A percentile compares a stretch with the other conserved stretches of the same genome.
Evolutionary conservation across 2,329 filamentous ascomycete species (phyloP).

Genomic region (Endothia cerciana): DNA sequence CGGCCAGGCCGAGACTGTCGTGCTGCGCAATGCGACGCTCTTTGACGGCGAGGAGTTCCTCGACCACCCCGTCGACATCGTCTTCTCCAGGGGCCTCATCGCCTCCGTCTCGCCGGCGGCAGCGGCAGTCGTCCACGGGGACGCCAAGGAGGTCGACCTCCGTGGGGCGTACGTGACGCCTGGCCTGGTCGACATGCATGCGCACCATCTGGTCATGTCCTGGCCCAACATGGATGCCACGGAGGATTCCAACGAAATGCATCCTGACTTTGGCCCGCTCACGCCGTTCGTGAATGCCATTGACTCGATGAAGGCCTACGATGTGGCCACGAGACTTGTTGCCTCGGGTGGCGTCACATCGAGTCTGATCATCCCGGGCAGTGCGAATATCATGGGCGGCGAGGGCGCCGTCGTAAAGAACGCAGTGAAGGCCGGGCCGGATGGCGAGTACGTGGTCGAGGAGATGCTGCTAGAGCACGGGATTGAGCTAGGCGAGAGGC

Average conservation of each 20-base stretch:
- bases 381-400: conserved; percentile 50
- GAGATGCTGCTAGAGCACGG: conserved; percentile 48
- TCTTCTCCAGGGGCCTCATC: conserved; percentile 44
- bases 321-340: conserved; percentile 42
- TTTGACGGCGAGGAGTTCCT: conserved; percentile 47
- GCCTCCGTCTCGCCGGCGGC: conserved; percentile 35
- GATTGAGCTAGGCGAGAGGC: conserved; percentile 37
- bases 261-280: conserved; percentile 38
- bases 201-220: conserved; percentile 42
- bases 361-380: conserved; percentile 50
- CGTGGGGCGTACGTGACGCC: conserved; percentile 47
- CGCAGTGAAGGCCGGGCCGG: conserved; percentile 37
- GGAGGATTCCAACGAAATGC: conserved; percentile 44
- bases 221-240: conserved; percentile 41
- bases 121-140: conserved; percentile 22
- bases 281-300: conserved; percentile 44
- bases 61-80: conserved; percentile 41
- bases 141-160: conserved; percentile 36
- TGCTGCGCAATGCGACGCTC: conserved; percentile 46
- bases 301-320: conserved; percentile 48
- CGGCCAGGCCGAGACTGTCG: conserved; percentile 42
- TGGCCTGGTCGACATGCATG: conserved; percentile 51
- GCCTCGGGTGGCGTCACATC: conserved; percentile 50
- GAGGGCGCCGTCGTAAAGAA: conserved; percentile 50
- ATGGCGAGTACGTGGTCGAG: conserved; percentile 45